phyloP scores from a whole-genome alignment of 2,329 filamentous ascomycete species.

The Colletotrichum euphorbiae region DNA sequence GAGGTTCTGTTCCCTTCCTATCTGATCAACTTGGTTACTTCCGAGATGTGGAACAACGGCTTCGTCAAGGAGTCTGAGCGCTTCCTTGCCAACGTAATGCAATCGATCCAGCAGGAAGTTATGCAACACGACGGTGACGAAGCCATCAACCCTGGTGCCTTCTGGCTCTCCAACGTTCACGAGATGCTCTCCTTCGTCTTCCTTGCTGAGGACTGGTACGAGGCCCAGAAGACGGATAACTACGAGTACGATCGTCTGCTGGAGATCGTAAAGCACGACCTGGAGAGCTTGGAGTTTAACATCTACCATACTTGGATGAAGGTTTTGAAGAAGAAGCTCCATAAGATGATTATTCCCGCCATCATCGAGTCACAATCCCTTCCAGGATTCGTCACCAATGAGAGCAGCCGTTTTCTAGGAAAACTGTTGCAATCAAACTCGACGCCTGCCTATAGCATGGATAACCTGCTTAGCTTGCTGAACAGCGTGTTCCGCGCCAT shows the following conservation, averaged over 20 bases:
- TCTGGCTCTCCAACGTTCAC: constrained; percentile 99
- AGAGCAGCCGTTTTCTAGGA: constrained; percentile 97
- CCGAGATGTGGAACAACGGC: constrained; percentile 99
- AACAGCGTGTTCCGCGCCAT: constrained; percentile 99
- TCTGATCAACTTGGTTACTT: constrained; percentile 98
- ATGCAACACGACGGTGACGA: constrained; percentile 99
- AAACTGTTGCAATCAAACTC: constrained; percentile 94
- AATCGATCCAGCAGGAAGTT: constrained; percentile 98
- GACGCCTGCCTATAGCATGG: constrained; percentile 98
- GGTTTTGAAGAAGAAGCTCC: constrained; percentile 97
- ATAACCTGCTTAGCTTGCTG: constrained; percentile 92
- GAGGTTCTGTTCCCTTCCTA: constrained; percentile 99
- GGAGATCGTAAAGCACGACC: constrained; percentile 98
- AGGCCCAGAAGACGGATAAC: constrained; percentile 98
- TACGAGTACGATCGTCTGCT: constrained; percentile 98
- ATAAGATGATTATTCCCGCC: constrained; percentile 99
- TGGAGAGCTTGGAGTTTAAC: constrained; percentile 99
- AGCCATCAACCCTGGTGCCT: constrained; percentile 95
- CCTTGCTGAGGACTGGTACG: constrained; percentile 99
- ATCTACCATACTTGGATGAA: constrained; percentile 99
- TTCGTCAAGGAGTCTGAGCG: constrained; percentile 99
- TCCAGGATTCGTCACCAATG: constrained; percentile 97
- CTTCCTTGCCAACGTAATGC: constrained; percentile 99
- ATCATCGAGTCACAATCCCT: constrained; percentile 99
- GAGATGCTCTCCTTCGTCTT: constrained; percentile 99